Conservation (phyloP, 768 basidiomycete species). For the Tylopilus plumbeoviolaceoides region DNA sequence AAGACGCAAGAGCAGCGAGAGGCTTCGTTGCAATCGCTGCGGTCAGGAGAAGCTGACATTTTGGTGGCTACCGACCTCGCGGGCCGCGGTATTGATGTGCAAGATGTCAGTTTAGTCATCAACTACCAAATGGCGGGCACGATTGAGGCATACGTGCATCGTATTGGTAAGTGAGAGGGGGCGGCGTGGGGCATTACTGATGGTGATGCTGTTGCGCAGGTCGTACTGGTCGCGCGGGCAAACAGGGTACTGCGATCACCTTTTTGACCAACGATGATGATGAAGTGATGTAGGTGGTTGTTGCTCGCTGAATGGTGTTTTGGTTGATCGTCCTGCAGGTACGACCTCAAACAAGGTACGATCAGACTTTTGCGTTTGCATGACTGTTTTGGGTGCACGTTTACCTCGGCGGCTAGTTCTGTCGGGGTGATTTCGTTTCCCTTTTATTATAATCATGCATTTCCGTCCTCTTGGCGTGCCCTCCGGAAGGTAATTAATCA, state of each 20-base stretch:
- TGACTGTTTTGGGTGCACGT: no score
- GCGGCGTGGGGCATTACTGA: neutral
- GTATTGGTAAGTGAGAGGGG: slow-evolving; percentile 70
- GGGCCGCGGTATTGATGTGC: slow-evolving; percentile 98
- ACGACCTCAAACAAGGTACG: slow-evolving; percentile 91
- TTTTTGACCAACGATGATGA: slow-evolving; percentile 96
- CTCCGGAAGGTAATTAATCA: slow-evolving; percentile 5
- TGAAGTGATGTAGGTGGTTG: slow-evolving; percentile 81
- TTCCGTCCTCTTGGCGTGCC: neutral
- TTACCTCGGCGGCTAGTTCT: neutral
- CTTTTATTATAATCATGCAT: neutral
- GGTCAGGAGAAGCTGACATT: slow-evolving; percentile 81
- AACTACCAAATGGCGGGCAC: slow-evolving; percentile 97
- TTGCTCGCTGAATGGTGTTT: neutral
- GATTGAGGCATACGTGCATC: slow-evolving; percentile 97
- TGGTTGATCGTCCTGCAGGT: slow-evolving; percentile 46
- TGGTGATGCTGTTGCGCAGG: slow-evolving; percentile 42
- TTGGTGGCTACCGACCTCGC: slow-evolving; percentile 97
- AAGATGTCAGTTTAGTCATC: slow-evolving; percentile 92
- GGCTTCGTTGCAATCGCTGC: slow-evolving; percentile 80
- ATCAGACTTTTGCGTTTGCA: neutral
- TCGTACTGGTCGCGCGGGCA: slow-evolving; percentile 97
- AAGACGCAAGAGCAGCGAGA: slow-evolving; percentile 98
- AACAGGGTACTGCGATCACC: slow-evolving; percentile 89
- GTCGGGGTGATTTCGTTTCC: neutral